Base-by-base conservation (phyloP, 805 yeast genomes). In the Scheffersomyces coipomensis region DNA sequence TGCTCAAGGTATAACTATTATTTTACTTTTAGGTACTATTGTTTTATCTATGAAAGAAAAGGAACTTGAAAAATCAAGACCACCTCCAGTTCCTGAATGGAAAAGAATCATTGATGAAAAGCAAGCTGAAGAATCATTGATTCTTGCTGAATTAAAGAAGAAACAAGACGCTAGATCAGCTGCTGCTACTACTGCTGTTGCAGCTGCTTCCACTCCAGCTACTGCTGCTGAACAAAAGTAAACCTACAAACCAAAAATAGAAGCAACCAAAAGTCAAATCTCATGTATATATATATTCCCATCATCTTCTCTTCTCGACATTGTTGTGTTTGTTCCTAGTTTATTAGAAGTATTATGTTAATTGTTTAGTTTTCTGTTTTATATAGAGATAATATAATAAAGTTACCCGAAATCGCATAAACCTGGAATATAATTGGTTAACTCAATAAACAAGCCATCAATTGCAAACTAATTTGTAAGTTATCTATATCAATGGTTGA, bases 1-100 rank as follows among this genome's bases (percentile, higher is more conserved):
- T 57, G 95, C 95, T 9, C 95, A 88, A 62, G 86, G 84, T 47
- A 64, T 85, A 39, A 85, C 95, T 1, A 89, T 88, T 38, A 75
- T 76, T 9, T 65, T 87, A 45, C 65, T 87, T 47, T 62, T 87
- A 39, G 88, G 81, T 17, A 79, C 93, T 0, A 75, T 88, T 53
- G 80, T 81, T 37, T 64, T 83, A 48, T 71, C 82, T 33, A 74
- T 81, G 63, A 82, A 79, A 47, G 88, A 84, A 50, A 80, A 76
- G 47, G 75, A 79, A 48, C 60, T 76, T 47, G 76, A 61, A 23
- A 59, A 66, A 39, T 32, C 43, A 12, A 56, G 53, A 43, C 70
- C 70, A 4, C 47, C 56, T 4, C 62, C 62, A 35, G 53, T 63
- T 32, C 68, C 70, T 2, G 66, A 62, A 45, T 64, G 70, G 70